A percentile compares a stretch with the other conserved stretches of the same genome.
phyloP scores from a whole-genome alignment of 163 green algal genomes.

The Chloroidium sp. region DNA sequence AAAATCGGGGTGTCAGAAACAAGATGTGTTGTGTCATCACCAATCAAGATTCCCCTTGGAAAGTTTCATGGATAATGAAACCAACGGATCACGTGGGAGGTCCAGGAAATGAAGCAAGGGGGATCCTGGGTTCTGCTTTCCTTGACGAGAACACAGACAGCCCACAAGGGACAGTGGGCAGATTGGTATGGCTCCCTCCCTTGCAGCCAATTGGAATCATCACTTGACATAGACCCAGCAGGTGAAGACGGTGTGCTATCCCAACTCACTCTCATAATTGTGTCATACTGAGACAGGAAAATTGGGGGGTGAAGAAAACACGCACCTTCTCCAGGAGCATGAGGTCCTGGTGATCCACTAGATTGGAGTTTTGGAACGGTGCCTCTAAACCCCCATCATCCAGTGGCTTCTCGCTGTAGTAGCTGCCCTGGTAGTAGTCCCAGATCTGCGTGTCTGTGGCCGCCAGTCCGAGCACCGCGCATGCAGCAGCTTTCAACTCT shows the following conservation, averaged over 20 bases:
- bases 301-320: background rate
- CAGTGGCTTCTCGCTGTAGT: slow-evolving; percentile 21
- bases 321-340: slow-evolving; percentile 34
- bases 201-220: background rate
- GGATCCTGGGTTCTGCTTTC: background rate
- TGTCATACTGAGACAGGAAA: background rate
- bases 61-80: no score
- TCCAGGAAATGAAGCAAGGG: no score
- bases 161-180: no score
- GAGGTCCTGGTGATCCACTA: slow-evolving; percentile 44
- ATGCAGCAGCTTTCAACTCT: slow-evolving; percentile 39
- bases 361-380: slow-evolving; percentile 15
- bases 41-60: no score
- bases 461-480: slow-evolving; percentile 20
- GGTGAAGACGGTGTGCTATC: background rate
- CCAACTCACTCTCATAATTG: background rate
- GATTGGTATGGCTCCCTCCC: background rate
- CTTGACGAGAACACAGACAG: background rate
- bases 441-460: slow-evolving; percentile 30
- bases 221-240: background rate
- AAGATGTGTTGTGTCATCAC: no score
- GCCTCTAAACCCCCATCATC: background rate
- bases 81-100: no score
- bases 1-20: no score
- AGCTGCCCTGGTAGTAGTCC: slow-evolving; percentile 28